These are phyloP conservation scores for Blastomyces emzantsi DNA, from an alignment of 2,329 filamentous ascomycete genomes.

Conservation along the genomic window DNA sequence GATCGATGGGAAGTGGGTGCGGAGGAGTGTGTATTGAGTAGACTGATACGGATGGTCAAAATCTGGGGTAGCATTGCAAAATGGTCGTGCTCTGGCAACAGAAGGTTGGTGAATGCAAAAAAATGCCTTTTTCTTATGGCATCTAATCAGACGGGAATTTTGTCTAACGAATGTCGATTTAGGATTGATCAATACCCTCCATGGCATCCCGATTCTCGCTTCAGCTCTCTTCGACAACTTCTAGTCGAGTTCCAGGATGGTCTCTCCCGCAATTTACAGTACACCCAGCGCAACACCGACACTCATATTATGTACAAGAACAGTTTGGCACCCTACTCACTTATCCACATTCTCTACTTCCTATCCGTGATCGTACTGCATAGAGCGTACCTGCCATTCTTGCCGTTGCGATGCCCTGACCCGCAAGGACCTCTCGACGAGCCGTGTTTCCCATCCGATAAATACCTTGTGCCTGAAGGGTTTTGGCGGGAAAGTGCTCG, in stretches of 20 bases:
- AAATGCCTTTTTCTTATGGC: background rate
- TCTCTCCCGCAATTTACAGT: constrained; percentile 44
- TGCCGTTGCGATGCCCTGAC: constrained; percentile 42
- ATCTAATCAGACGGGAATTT: background rate
- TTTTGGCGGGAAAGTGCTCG: constrained; percentile 46
- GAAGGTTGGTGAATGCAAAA: constrained; percentile 33
- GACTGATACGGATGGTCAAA: constrained; percentile 47
- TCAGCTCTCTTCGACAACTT: constrained; percentile 38
- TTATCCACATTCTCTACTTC: constrained; percentile 48
- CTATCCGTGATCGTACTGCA: constrained; percentile 48
- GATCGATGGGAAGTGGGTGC: constrained; percentile 46
- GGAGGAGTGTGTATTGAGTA: constrained; percentile 46
- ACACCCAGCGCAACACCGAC: constrained; percentile 44
- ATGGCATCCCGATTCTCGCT: constrained; percentile 45
- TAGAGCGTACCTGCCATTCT: constrained; percentile 48
- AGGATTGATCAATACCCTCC: constrained; percentile 44
- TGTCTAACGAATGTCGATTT: constrained; percentile 5
- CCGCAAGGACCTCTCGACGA: constrained; percentile 47
- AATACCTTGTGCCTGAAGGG: constrained; percentile 35
- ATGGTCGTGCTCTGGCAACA: constrained; percentile 48
- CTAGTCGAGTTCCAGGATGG: constrained; percentile 43
- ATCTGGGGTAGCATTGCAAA: constrained; percentile 48
- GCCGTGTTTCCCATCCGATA: constrained; percentile 38
- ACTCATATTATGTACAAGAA: constrained; percentile 46
- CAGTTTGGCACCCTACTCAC: constrained; percentile 44